A percentile compares a stretch with the other conserved stretches of the same genome.
Conservation (phyloP, 257 asterid species). For the Coffea canephora region DNA sequence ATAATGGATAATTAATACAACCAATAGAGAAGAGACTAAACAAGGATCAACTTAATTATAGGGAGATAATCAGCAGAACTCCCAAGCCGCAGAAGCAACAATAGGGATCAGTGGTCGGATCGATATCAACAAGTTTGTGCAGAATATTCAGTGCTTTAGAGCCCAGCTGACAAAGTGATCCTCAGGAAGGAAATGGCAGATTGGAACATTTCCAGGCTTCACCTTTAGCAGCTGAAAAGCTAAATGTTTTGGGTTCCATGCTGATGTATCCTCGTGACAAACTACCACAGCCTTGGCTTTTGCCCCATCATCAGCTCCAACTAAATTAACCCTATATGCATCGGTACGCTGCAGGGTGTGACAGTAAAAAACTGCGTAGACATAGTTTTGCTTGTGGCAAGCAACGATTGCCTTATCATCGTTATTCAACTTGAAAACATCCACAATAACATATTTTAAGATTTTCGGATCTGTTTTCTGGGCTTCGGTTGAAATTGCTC, state of each 20-base stretch:
- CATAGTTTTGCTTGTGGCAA: constrained; percentile 64
- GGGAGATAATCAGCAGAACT: too few species aligned
- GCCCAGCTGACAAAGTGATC: constrained; percentile 81
- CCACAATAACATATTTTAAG: constrained; percentile 36
- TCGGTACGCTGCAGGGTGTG: constrained; percentile 50
- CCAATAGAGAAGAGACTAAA: too few species aligned
- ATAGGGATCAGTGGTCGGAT: background rate
- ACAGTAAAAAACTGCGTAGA: constrained; percentile 79
- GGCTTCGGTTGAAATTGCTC: constrained; percentile 54
- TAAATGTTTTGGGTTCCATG: constrained; percentile 86
- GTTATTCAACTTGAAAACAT: constrained; percentile 34
- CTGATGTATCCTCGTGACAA: constrained; percentile 77
- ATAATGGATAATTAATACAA: too few species aligned
- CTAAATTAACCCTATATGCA: constrained; percentile 50
- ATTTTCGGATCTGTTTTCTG: constrained; percentile 9
- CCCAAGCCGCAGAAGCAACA: background rate
- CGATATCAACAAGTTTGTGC: background rate
- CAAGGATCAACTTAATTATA: too few species aligned
- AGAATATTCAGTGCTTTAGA: constrained; percentile 17
- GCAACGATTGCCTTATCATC: constrained; percentile 27
- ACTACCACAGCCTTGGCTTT: constrained; percentile 67
- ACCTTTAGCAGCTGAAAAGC: constrained; percentile 87
- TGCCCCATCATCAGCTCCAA: constrained; percentile 47
- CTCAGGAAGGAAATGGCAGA: constrained; percentile 87
- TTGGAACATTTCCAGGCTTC: constrained; percentile 73